A percentile compares a stretch with the other conserved stretches of the same genome.
phyloP scores from a whole-genome alignment of 2,329 filamentous ascomycete genomes.

The Cytospora paraplurivora region DNA sequence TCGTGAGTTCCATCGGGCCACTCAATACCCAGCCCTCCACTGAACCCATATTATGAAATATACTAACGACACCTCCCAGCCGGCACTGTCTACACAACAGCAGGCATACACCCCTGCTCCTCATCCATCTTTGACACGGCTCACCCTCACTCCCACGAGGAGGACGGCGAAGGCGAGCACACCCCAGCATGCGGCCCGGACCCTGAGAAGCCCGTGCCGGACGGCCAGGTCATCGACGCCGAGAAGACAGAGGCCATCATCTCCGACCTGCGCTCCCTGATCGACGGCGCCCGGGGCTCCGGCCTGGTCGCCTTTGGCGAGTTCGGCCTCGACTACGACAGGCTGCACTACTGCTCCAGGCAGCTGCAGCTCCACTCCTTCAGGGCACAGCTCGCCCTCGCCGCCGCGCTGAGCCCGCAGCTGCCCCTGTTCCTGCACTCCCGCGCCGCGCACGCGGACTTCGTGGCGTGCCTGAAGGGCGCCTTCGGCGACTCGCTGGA shows the following conservation, averaged over 20 bases:
- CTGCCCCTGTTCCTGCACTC: slow-evolving; percentile 92
- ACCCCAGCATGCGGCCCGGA: slow-evolving; percentile 57
- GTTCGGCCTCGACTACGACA: slow-evolving; percentile 95
- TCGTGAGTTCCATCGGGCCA: slow-evolving; percentile 54
- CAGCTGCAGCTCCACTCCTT: slow-evolving; percentile 85
- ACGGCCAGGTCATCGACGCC: slow-evolving; percentile 47
- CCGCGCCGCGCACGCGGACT: slow-evolving; percentile 82
- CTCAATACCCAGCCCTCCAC: slow-evolving; percentile 27
- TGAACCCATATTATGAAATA: background rate
- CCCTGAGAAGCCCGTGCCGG: slow-evolving; percentile 48
- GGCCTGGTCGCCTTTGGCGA: slow-evolving; percentile 82
- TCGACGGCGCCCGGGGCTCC: slow-evolving; percentile 57
- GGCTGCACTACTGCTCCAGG: slow-evolving; percentile 78
- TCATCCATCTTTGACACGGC: slow-evolving; percentile 73
- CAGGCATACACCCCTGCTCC: slow-evolving; percentile 92
- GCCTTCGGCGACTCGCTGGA: slow-evolving; percentile 62
- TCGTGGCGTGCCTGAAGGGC: slow-evolving; percentile 68
- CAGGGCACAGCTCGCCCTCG: slow-evolving; percentile 77
- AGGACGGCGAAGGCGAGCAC: slow-evolving; percentile 47
- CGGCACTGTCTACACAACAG: slow-evolving; percentile 81
- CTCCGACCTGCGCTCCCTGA: slow-evolving; percentile 62
- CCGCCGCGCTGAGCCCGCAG: slow-evolving; percentile 67
- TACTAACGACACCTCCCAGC: slow-evolving; percentile 49
- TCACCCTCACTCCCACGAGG: slow-evolving; percentile 47
- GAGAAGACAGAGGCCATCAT: slow-evolving; percentile 54